Evolutionary conservation across 352 stramenopile genomes (phyloP).

Genomic region (Globisporangium rhizosaccharum): DNA sequence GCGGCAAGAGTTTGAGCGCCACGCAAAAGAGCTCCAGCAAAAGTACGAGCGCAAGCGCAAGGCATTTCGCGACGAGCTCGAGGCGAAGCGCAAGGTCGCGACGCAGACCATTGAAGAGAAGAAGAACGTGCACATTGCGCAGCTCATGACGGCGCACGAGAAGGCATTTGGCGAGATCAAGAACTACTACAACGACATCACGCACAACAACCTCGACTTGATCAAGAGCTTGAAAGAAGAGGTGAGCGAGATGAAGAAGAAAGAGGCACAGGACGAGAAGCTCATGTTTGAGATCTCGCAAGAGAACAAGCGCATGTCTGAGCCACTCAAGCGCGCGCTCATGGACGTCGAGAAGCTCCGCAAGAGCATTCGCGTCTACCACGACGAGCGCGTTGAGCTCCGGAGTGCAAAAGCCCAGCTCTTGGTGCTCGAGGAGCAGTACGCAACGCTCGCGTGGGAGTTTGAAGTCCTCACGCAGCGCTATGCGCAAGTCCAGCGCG

Average conservation of each 20-base stretch:
- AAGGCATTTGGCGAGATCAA: conserved; percentile 95
- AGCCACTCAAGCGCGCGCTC: conserved; percentile 89
- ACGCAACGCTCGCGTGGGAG: conserved; percentile 90
- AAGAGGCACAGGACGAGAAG: conserved; percentile 92
- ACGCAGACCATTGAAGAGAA: conserved; percentile 88
- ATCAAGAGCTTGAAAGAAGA: conserved; percentile 96
- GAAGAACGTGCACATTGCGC: conserved; percentile 91
- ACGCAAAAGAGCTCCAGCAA: conserved; percentile 88
- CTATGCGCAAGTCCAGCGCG: conserved; percentile 71
- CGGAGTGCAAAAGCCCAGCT: conserved; percentile 65
- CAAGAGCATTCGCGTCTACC: conserved; percentile 63
- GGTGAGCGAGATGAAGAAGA: conserved; percentile 91
- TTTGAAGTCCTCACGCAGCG: conserved; percentile 91
- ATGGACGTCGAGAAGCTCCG: conserved; percentile 68
- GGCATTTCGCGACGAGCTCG: conserved; percentile 77
- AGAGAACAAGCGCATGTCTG: conserved; percentile 94
- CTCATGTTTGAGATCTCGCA: conserved; percentile 93
- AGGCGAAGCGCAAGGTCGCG: conserved; percentile 76
- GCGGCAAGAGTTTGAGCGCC: conserved; percentile 89
- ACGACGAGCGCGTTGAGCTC: conserved; percentile 67
- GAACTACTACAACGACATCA: conserved; percentile 97
- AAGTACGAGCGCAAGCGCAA: conserved; percentile 84
- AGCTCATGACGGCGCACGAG: conserved; percentile 91
- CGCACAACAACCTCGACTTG: conserved; percentile 95
- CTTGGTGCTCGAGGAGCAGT: conserved; percentile 84